Conservation (phyloP, 2,329 filamentous ascomycete genomes). For the Alternaria angustiovoidea region DNA sequence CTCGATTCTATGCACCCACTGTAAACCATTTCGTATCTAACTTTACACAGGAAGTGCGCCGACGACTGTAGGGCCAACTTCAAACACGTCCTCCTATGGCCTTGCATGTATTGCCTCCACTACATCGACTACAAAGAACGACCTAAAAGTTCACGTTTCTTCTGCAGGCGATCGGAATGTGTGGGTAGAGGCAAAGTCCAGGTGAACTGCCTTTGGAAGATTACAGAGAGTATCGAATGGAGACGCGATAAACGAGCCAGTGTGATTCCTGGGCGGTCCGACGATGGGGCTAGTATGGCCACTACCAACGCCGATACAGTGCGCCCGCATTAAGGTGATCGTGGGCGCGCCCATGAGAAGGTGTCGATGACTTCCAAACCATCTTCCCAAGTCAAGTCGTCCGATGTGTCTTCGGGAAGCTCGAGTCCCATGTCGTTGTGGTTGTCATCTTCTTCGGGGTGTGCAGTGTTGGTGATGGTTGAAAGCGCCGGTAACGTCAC, state of each 20-base stretch:
- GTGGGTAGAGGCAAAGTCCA: constrained; percentile 6
- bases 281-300: neutral
- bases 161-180: neutral
- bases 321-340: neutral
- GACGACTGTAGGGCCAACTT: neutral
- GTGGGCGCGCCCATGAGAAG: neutral
- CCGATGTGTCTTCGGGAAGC: neutral
- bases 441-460: neutral
- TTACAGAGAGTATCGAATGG: neutral
- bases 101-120: constrained; percentile 13
- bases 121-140: neutral
- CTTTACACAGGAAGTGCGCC: neutral
- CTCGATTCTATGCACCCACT: neutral
- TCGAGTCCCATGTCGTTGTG: neutral
- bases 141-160: neutral
- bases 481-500: neutral
- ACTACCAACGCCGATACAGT: neutral
- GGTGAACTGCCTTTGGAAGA: constrained; percentile 5
- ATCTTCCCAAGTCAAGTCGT: neutral
- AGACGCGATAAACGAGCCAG: neutral
- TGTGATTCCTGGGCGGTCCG: neutral
- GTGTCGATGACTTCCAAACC: neutral
- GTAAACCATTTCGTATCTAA: neutral
- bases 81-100: neutral
- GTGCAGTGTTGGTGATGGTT: no score